Base-by-base conservation (phyloP, 139 green algal genomes). In the Coelastrella sp. region DNA sequence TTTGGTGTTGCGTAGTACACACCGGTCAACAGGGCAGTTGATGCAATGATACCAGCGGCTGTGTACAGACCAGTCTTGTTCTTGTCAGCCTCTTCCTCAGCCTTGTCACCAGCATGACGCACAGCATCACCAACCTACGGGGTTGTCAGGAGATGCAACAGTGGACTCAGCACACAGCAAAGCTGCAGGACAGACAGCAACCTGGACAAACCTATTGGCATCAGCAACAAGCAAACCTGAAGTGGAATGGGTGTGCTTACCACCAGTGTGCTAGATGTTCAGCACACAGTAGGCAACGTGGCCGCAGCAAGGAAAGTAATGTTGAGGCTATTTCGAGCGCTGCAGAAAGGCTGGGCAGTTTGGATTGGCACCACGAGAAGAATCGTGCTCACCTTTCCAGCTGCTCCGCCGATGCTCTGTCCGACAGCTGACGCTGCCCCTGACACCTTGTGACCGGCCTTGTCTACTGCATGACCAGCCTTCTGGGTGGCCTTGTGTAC, bases 1-100 rank as follows among this genome's bases (percentile, higher is more conserved):
- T 91, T 91, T 71, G 87, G 87, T 60, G 87, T 91, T 60, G 87
- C 87, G 16, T 82, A 86, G 87, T 91, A 91, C 61, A 91, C 77
- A 47, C 76, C 87, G 8, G 87, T 86, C 87, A 91, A 78, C 47
- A 91, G 54, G 8, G 32, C 87, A 14, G 87, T 91, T 13, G 64
- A 80, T 6, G 56, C 87, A 13, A 78, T 22, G 20, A 91, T 66
- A 23, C 87, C 87, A 64, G 79, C 65, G 17, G 78, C 87, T 87
- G 87, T 91, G 87, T 91, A 91, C 7, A 91, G 7, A 5, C 61
- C 87, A 16, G 64, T 81, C 87, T 68, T 86, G 87, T 86, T 17
- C 47, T 86, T 32, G 56, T 80, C 68, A 11, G 54, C 54, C 19
- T 66, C 79, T 3, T 87, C 65, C 64, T 91, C 87, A 74, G 81